These are phyloP conservation scores for Jaapia argillacea DNA, from an alignment of 768 basidiomycete species.

Conservation along the genomic window DNA sequence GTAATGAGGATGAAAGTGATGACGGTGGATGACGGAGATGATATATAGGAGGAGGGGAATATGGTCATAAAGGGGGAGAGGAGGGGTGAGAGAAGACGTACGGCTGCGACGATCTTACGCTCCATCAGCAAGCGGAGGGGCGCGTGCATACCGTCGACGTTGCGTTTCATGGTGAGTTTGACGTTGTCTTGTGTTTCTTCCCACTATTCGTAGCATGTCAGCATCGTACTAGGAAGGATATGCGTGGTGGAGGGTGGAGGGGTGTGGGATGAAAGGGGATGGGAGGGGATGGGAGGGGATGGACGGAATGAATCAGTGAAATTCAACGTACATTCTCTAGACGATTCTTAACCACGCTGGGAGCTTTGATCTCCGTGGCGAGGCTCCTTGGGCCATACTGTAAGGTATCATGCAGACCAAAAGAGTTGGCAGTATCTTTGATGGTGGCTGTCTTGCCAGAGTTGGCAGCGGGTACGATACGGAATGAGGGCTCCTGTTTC, in stretches of 20 bases:
- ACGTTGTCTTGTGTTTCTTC: conserved; percentile 85
- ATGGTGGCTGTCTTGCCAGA: conserved; percentile 57
- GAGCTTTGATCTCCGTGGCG: conserved; percentile 58
- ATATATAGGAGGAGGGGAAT: background rate
- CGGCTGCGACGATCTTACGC: conserved; percentile 71
- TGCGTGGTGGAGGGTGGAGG: background rate
- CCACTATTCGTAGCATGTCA: conserved; percentile 79
- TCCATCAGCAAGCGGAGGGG: conserved; percentile 93
- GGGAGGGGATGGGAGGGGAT: no score
- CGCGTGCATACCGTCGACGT: conserved; percentile 78
- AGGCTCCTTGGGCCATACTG: conserved; percentile 77
- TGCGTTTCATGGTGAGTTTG: conserved; percentile 75
- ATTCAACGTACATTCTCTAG: conserved; percentile 52
- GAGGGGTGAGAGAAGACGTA: conserved; percentile 25
- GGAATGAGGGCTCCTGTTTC: conserved; percentile 41
- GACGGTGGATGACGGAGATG: background rate
- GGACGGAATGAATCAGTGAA: background rate
- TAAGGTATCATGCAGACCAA: conserved; percentile 86
- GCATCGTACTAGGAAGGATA: background rate
- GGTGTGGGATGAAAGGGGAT: background rate
- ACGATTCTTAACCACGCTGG: conserved; percentile 53
- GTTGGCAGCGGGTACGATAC: conserved; percentile 47
- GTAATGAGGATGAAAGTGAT: no score
- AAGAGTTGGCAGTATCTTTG: conserved; percentile 54
- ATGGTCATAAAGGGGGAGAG: background rate